Conservation (phyloP, 345 rosid genomes). For the Anastatica hierochuntica region DNA sequence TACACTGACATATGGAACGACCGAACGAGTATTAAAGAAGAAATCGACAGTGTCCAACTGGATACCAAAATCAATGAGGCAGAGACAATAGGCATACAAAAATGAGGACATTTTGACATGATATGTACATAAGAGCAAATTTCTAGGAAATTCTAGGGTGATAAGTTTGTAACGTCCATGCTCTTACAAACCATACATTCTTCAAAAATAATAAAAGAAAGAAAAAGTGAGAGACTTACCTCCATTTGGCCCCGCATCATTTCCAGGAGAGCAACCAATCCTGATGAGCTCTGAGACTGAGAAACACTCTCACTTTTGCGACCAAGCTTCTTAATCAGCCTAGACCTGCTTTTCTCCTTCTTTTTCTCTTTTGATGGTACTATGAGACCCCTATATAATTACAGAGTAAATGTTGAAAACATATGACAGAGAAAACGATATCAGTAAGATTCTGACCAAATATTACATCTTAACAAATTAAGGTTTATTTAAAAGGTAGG, state of each 20-base stretch:
- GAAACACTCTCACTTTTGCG: conserved; percentile 53
- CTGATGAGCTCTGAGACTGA: conserved; percentile 59
- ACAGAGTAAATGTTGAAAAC: conserved; percentile 10
- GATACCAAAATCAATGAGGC: conserved; percentile 3
- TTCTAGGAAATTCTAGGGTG: not conserved
- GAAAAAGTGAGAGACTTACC: conserved; percentile 35
- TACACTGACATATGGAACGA: not conserved
- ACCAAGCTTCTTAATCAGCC: conserved; percentile 87
- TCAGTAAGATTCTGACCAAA: not conserved
- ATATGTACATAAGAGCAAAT: conserved; percentile 6
- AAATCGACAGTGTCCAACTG: conserved; percentile 1
- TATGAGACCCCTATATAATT: conserved; percentile 61
- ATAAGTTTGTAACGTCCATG: not conserved
- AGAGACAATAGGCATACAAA: conserved; percentile 2
- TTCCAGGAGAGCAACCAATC: conserved; percentile 75
- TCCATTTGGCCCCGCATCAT: conserved; percentile 93
- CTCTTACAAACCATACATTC: conserved; percentile 1
- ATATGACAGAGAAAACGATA: not conserved
- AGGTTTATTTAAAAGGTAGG: conserved; percentile 9
- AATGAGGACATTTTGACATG: no score
- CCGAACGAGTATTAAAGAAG: not conserved
- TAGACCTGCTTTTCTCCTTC: conserved; percentile 71
- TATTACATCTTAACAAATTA: not conserved
- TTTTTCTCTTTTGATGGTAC: conserved; percentile 86
- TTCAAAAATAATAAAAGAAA: not conserved